Evolutionary conservation across 768 basidiomycete genomes (phyloP).

Genomic region (Tephrocybe sp.): DNA sequence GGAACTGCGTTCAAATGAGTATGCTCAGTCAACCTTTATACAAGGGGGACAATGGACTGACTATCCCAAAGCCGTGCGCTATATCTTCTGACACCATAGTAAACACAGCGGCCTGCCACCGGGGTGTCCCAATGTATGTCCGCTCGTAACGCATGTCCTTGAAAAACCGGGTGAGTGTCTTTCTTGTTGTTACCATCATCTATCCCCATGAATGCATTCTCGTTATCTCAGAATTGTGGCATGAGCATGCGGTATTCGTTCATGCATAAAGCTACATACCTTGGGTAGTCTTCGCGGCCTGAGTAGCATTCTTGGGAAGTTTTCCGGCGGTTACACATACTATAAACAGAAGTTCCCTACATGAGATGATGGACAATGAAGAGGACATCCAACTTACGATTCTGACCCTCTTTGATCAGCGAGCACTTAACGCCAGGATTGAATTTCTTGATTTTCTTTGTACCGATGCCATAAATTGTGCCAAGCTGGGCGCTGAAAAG

Average conservation of each 20-base stretch:
- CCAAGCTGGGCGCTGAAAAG: too few species aligned
- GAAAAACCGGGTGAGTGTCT: not conserved
- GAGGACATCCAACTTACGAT: too few species aligned
- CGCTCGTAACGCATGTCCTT: not conserved
- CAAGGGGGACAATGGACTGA: too few species aligned
- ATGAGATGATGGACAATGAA: too few species aligned
- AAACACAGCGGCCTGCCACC: not conserved
- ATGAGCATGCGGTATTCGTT: too few species aligned
- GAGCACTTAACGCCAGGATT: too few species aligned
- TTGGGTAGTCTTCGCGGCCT: not conserved
- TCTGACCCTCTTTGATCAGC: too few species aligned
- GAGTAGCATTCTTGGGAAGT: not conserved
- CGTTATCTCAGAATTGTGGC: not conserved
- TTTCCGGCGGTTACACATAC: not conserved
- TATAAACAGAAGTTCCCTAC: not conserved
- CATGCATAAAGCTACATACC: not conserved
- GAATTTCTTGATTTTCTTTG: too few species aligned
- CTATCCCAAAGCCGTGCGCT: not conserved
- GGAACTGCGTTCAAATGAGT: too few species aligned
- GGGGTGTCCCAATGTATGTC: not conserved
- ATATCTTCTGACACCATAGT: not conserved
- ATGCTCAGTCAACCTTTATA: too few species aligned
- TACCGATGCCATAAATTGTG: too few species aligned
- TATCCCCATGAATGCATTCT: not conserved
- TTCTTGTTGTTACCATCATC: not conserved